Evolutionary conservation across 306 rosid genomes (phyloP).

Genomic region (Comarum palustre): DNA sequence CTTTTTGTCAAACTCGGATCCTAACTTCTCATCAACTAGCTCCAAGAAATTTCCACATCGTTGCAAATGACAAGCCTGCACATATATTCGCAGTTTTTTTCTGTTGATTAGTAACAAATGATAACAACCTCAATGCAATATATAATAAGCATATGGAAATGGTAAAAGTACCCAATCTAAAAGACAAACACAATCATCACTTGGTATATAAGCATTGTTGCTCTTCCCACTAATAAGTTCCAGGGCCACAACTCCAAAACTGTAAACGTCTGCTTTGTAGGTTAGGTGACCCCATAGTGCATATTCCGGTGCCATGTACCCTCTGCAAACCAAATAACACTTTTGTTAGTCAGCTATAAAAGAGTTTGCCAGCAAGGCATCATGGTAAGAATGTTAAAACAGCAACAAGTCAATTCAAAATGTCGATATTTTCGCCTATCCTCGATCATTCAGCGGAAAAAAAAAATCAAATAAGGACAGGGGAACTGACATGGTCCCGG

Average conservation of each 20-base stretch:
- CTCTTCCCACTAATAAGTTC: conserved; percentile 59
- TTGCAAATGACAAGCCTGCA: conserved; percentile 64
- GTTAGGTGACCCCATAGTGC: conserved; percentile 70
- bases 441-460: too few species aligned
- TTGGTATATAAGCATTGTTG: conserved; percentile 51
- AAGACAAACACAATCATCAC: conserved; percentile 53
- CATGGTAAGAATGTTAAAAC: not conserved
- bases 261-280: conserved; percentile 69
- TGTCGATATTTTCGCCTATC: too few species aligned
- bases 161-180: conserved; percentile 50
- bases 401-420: not conserved
- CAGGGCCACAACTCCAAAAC: conserved; percentile 68
- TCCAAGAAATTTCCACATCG: conserved; percentile 43
- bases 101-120: not conserved
- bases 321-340: conserved; percentile 40
- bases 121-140: not conserved
- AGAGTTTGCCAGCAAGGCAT: not conserved
- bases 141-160: not conserved
- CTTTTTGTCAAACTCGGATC: conserved; percentile 28
- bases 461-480: conserved; percentile 1
- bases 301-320: conserved; percentile 82
- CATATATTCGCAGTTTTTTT: not conserved
- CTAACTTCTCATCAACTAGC: conserved; percentile 58
- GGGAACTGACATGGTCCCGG: conserved; percentile 69
- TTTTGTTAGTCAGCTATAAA: not conserved